phyloP scores from a whole-genome alignment of 176 grass and related monocot genomes.

The Juncus effusus region DNA sequence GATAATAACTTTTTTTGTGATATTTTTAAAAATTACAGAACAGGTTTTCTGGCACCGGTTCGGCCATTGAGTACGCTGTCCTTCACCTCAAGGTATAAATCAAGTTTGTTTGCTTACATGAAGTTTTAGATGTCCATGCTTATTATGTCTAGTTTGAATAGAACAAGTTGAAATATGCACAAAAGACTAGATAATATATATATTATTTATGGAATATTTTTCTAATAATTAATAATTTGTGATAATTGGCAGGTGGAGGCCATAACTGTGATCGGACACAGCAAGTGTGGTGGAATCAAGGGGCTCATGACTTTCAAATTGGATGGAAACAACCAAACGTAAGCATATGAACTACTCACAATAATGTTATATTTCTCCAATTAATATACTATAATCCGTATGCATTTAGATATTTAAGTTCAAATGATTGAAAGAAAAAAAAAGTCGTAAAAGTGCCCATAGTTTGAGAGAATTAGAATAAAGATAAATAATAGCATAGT shows the following conservation, averaged over 20 bases:
- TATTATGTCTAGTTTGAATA: not conserved
- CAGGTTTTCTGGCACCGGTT: conserved; percentile 35
- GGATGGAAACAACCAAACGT: conserved; percentile 34
- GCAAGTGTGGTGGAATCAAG: conserved; percentile 76
- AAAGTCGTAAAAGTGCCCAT: not conserved
- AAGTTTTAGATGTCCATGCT: conserved; percentile 3
- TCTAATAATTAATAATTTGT: not conserved
- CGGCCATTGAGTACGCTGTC: conserved; percentile 67
- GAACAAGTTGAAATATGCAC: not conserved
- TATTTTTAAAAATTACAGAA: conserved; percentile 31
- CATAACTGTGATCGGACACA: conserved; percentile 80
- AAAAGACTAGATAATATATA: not conserved
- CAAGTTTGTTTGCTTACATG: not conserved
- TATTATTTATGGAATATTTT: not conserved
- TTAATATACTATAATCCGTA: not conserved
- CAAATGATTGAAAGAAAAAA: not conserved
- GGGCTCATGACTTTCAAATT: conserved; percentile 60
- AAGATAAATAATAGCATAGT: too few species aligned
- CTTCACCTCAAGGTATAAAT: conserved; percentile 51
- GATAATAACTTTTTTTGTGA: not conserved
- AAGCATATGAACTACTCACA: conserved; percentile 21
- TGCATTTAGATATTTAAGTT: not conserved
- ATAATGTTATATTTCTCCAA: not conserved
- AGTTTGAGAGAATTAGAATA: too few species aligned
- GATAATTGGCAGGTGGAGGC: conserved; percentile 47